phyloP scores from a whole-genome alignment of 164 flowering plant species.

The Vitis amurensis region DNA sequence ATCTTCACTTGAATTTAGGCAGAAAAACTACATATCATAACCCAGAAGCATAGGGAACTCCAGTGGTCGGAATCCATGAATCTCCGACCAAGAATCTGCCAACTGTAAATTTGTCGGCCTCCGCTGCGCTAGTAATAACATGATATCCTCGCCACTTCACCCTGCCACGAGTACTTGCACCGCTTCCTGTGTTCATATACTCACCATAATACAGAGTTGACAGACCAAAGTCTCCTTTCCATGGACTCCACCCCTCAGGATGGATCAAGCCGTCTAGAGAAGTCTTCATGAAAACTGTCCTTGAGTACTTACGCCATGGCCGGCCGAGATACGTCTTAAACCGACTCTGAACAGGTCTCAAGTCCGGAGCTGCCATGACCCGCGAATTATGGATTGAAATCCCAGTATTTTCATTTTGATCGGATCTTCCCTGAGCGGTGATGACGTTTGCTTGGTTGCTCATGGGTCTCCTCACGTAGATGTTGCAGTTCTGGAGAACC shows the following conservation, averaged over 20 bases:
- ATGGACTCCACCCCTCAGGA: slow-evolving; percentile 56
- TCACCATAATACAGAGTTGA: slow-evolving; percentile 56
- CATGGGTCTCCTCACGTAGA: slow-evolving; percentile 41
- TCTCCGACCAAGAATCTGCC: slow-evolving; percentile 48
- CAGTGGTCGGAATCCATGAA: slow-evolving; percentile 54
- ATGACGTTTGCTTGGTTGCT: slow-evolving; percentile 38
- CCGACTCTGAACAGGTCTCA: slow-evolving; percentile 13
- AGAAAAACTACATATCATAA: slow-evolving; percentile 21
- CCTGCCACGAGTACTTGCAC: slow-evolving; percentile 41
- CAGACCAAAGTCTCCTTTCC: slow-evolving; percentile 48
- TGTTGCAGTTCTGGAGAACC: slow-evolving; percentile 51
- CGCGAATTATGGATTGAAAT: slow-evolving; percentile 44
- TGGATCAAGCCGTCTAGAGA: slow-evolving; percentile 32
- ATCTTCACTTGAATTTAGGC: background rate
- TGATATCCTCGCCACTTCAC: slow-evolving; percentile 59
- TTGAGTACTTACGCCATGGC: slow-evolving; percentile 62
- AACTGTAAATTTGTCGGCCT: slow-evolving; percentile 49
- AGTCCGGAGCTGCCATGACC: slow-evolving; percentile 26
- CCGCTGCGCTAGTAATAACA: slow-evolving; percentile 23
- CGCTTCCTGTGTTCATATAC: slow-evolving; percentile 50
- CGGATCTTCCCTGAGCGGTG: slow-evolving; percentile 58
- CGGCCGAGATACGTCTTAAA: slow-evolving; percentile 45
- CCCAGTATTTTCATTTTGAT: slow-evolving; percentile 58
- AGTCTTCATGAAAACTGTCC: slow-evolving; percentile 54
- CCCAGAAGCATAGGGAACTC: slow-evolving; percentile 46